A percentile compares a stretch with the other conserved stretches of the same genome.
Conservation (phyloP, 495 filamentous ascomycete genomes). For the Daldinia grandis region DNA sequence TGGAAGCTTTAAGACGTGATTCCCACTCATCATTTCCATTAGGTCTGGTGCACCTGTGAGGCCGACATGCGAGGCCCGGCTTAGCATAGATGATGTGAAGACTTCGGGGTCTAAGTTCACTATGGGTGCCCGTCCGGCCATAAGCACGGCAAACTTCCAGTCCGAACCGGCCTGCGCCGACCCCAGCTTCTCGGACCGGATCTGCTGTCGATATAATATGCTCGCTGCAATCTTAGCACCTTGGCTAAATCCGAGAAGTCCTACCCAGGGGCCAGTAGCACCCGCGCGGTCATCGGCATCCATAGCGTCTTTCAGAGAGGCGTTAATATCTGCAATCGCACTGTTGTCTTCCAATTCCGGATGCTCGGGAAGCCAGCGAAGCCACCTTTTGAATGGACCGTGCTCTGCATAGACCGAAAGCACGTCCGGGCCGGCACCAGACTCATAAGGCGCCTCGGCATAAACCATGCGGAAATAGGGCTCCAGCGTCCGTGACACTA, state of each 20-base stretch:
- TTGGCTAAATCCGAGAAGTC: slow-evolving; percentile 64
- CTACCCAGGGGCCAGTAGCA: slow-evolving; percentile 63
- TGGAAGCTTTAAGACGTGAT: slow-evolving; percentile 53
- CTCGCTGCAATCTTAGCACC: slow-evolving; percentile 69
- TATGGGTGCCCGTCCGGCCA: slow-evolving; percentile 66
- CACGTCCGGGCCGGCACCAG: slow-evolving; percentile 60
- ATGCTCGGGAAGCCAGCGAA: slow-evolving; percentile 61
- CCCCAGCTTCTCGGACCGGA: slow-evolving; percentile 23
- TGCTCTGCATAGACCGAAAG: slow-evolving; percentile 61
- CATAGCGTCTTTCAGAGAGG: slow-evolving; percentile 51
- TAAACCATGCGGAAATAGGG: slow-evolving; percentile 66
- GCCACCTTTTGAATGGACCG: slow-evolving; percentile 68
- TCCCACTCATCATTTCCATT: slow-evolving; percentile 39
- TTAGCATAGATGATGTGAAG: slow-evolving; percentile 37
- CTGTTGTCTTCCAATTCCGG: slow-evolving; percentile 51
- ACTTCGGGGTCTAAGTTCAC: slow-evolving; percentile 54
- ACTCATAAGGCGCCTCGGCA: slow-evolving; percentile 65
- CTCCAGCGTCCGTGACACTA: slow-evolving; percentile 54
- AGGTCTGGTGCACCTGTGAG: slow-evolving; percentile 31
- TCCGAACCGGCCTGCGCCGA: slow-evolving; percentile 16
- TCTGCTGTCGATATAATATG: slow-evolving; percentile 50
- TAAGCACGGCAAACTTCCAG: slow-evolving; percentile 55
- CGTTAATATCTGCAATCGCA: slow-evolving; percentile 45
- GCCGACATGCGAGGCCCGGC: slow-evolving; percentile 32
- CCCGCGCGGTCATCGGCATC: slow-evolving; percentile 47